Evolutionary conservation across 2,329 filamentous ascomycete genomes (phyloP).

Genomic region (Calonectria leucothoes): DNA sequence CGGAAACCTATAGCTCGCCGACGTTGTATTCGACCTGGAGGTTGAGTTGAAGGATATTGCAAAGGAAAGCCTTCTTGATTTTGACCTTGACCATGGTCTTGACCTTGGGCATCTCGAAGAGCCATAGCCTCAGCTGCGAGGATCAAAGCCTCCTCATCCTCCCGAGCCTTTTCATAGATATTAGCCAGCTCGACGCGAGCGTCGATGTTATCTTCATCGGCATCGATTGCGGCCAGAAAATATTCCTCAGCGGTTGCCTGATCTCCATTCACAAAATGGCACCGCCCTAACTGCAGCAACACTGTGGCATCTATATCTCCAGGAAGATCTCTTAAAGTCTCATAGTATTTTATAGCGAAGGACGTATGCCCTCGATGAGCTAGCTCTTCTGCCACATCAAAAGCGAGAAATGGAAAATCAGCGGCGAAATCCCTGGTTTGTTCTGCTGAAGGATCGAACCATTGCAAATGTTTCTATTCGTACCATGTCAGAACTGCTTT

Average conservation of each 20-base stretch:
- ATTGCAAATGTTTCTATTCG: conserved; percentile 71
- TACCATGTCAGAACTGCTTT: conserved; percentile 24
- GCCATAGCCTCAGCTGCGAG: conserved; percentile 81
- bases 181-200: conserved; percentile 84
- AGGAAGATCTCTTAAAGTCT: conserved; percentile 62
- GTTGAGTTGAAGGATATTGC: conserved; percentile 7
- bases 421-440: conserved; percentile 60
- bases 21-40: conserved; percentile 25
- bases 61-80: neutral
- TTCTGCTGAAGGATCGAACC: conserved; percentile 74
- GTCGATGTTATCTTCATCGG: conserved; percentile 78
- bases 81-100: conserved; percentile 24
- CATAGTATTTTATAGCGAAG: conserved; percentile 66
- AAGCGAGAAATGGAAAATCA: conserved; percentile 83
- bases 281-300: conserved; percentile 71
- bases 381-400: conserved; percentile 69
- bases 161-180: conserved; percentile 81
- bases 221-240: conserved; percentile 79
- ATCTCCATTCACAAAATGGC: conserved; percentile 73
- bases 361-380: conserved; percentile 40
- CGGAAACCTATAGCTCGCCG: conserved; percentile 24
- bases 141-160: conserved; percentile 81
- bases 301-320: conserved; percentile 63
- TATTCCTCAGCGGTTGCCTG: conserved; percentile 79
- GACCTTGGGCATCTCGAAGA: conserved; percentile 63